These are phyloP conservation scores for Hordeum marinum DNA, from an alignment of 176 grass and related monocot species.

Conservation along the genomic window DNA sequence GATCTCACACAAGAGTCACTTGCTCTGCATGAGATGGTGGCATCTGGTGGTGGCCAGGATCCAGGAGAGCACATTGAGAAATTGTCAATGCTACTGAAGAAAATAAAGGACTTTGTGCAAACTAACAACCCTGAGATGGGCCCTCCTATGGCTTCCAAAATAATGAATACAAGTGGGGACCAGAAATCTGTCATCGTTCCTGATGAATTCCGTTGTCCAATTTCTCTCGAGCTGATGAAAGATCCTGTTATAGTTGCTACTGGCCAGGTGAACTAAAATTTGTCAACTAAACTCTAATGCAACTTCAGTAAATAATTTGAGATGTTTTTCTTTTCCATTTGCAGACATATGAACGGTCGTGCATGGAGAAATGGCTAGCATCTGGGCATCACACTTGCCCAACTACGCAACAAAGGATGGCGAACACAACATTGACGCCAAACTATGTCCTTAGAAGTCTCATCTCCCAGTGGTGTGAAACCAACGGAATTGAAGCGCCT, in stretches of 20 bases:
- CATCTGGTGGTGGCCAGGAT: slow-evolving; percentile 67
- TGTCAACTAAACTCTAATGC: neutral
- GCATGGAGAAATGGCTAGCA: slow-evolving; percentile 76
- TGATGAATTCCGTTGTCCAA: slow-evolving; percentile 92
- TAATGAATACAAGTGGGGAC: slow-evolving; percentile 14
- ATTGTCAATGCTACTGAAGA: slow-evolving; percentile 93
- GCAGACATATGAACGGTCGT: slow-evolving; percentile 80
- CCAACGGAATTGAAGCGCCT: slow-evolving; percentile 67
- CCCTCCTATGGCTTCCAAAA: slow-evolving; percentile 31
- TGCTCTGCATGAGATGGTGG: slow-evolving; percentile 89
- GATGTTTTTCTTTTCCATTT: slow-evolving; percentile 12
- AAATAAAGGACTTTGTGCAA: slow-evolving; percentile 93
- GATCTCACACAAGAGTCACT: slow-evolving; percentile 97
- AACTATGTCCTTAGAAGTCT: slow-evolving; percentile 89
- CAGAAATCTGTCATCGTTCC: slow-evolving; percentile 43
- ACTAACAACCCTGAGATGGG: slow-evolving; percentile 89
- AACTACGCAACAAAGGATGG: slow-evolving; percentile 79
- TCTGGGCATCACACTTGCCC: slow-evolving; percentile 73
- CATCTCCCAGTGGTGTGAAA: slow-evolving; percentile 78
- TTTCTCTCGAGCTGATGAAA: slow-evolving; percentile 91
- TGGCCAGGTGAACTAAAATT: slow-evolving; percentile 38
- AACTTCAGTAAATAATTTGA: slow-evolving; percentile 13
- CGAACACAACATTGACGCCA: slow-evolving; percentile 55
- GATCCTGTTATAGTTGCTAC: slow-evolving; percentile 90
- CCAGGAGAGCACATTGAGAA: slow-evolving; percentile 84